phyloP scores from a whole-genome alignment of 805 yeast species.

The Brettanomyces sp. region DNA sequence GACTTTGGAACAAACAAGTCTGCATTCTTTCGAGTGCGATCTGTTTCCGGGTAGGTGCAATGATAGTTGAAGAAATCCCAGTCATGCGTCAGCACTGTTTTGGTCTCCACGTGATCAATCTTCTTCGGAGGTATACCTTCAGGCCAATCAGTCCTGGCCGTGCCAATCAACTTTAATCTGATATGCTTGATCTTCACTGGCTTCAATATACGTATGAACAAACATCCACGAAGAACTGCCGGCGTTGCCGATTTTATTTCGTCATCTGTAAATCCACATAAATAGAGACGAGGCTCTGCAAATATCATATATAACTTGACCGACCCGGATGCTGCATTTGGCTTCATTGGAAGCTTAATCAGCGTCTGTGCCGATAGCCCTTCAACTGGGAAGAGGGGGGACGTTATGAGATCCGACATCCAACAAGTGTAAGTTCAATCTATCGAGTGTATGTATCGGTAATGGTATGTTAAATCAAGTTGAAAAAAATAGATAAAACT shows the following conservation, averaged over 20 bases:
- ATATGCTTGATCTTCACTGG: slow-evolving; percentile 64
- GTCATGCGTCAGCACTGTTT: slow-evolving; percentile 62
- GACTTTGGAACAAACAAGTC: slow-evolving; percentile 30
- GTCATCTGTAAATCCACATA: slow-evolving; percentile 68
- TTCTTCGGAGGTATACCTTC: slow-evolving; percentile 95
- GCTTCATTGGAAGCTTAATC: slow-evolving; percentile 46
- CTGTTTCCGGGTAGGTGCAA: slow-evolving; percentile 18
- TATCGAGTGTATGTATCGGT: too few species aligned
- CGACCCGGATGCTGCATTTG: slow-evolving; percentile 52
- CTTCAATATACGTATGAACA: slow-evolving; percentile 60
- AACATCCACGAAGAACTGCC: slow-evolving; percentile 70
- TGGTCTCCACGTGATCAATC: slow-evolving; percentile 52
- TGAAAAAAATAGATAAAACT: too few species aligned
- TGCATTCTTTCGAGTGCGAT: slow-evolving; percentile 35
- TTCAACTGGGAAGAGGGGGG: slow-evolving; percentile 42
- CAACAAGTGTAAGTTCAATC: not conserved
- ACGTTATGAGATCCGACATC: slow-evolving; percentile 8
- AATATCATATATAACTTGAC: slow-evolving; percentile 64
- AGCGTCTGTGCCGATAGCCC: slow-evolving; percentile 26
- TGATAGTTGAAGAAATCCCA: slow-evolving; percentile 76
- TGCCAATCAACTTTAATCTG: slow-evolving; percentile 53
- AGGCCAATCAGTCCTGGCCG: slow-evolving; percentile 86
- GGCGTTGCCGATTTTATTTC: slow-evolving; percentile 67
- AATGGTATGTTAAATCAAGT: too few species aligned
- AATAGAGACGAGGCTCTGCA: slow-evolving; percentile 71